A percentile compares a stretch with the other conserved stretches of the same genome.
Evolutionary conservation across 495 filamentous ascomycete genomes (phyloP).

Genomic region (Trichoderma reesei): DNA sequence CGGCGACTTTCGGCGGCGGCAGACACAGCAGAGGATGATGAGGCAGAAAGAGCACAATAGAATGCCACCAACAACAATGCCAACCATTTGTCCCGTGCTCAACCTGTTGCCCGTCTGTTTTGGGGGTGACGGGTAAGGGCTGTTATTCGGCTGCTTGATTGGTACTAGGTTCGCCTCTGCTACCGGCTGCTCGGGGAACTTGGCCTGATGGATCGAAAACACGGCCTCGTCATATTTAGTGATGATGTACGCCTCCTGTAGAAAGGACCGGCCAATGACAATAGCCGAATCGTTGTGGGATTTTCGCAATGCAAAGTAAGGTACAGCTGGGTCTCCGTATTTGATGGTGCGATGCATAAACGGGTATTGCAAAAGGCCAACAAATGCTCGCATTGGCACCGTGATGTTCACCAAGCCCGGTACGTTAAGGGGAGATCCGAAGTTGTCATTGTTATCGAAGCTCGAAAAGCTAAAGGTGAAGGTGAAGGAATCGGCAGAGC

Average conservation of each 20-base stretch:
- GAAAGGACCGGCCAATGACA: constrained; percentile 58
- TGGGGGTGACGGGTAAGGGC: constrained; percentile 31
- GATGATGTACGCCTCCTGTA: constrained; percentile 62
- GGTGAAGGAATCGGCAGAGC: constrained; percentile 31
- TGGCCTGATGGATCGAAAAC: constrained; percentile 51
- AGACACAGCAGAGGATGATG: constrained; percentile 23
- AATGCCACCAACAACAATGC: constrained; percentile 34
- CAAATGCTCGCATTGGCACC: constrained; percentile 54
- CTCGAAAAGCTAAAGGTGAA: constrained; percentile 52
- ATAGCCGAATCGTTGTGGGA: constrained; percentile 40
- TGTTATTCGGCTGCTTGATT: constrained; percentile 37
- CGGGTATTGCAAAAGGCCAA: constrained; percentile 48
- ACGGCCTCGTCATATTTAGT: constrained; percentile 53
- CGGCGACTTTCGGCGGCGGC: constrained; percentile 21
- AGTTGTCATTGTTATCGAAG: constrained; percentile 33
- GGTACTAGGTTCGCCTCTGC: constrained; percentile 37
- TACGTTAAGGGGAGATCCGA: constrained; percentile 31
- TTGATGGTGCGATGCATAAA: constrained; percentile 38
- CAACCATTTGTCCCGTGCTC: constrained; percentile 29
- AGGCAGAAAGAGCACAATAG: constrained; percentile 31
- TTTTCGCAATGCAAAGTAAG: constrained; percentile 54
- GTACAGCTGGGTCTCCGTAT: constrained; percentile 32
- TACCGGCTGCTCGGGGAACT: constrained; percentile 36
- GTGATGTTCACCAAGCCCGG: constrained; percentile 49
- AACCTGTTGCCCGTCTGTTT: constrained; percentile 27